phyloP scores from a whole-genome alignment of 306 rosid genomes.

The Coriaria nepalensis region DNA sequence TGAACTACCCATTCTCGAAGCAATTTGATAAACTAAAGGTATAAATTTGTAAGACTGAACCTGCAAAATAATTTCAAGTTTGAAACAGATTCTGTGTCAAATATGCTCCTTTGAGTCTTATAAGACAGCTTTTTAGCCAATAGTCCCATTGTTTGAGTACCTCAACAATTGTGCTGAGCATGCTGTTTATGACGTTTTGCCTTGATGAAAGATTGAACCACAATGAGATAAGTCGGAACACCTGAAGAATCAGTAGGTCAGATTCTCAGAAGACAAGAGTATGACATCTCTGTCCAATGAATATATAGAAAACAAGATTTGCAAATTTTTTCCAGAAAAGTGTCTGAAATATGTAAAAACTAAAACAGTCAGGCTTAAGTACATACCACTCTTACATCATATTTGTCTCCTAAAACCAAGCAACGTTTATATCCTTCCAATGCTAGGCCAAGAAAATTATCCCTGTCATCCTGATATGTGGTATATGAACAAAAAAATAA shows the following conservation, averaged over 20 bases:
- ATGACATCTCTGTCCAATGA: no score
- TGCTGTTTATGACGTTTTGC: conserved; percentile 50
- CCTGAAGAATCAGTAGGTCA: conserved; percentile 43
- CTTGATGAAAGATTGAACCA: conserved; percentile 72
- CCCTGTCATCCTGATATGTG: conserved; percentile 68
- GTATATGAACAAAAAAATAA: conserved; percentile 8
- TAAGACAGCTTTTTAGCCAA: background rate
- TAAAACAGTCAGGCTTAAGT: no score
- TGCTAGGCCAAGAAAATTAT: conserved; percentile 74
- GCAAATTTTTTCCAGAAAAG: no score
- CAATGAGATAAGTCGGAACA: conserved; percentile 73
- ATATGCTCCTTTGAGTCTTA: background rate
- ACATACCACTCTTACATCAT: conserved; percentile 93
- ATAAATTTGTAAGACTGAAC: conserved; percentile 89
- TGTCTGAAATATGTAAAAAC: no score
- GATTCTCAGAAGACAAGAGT: conserved; percentile 14
- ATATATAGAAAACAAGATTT: no score
- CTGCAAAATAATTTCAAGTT: conserved; percentile 30
- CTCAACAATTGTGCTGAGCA: conserved; percentile 63
- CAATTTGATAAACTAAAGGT: conserved; percentile 85
- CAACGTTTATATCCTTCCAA: conserved; percentile 77
- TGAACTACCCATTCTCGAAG: conserved; percentile 91
- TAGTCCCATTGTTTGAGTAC: conserved; percentile 22
- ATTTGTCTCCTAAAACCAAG: conserved; percentile 72
- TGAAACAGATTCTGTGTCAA: background rate